Conservation (phyloP, 2,329 filamentous ascomycete species). For the Metarhizium sp. region DNA sequence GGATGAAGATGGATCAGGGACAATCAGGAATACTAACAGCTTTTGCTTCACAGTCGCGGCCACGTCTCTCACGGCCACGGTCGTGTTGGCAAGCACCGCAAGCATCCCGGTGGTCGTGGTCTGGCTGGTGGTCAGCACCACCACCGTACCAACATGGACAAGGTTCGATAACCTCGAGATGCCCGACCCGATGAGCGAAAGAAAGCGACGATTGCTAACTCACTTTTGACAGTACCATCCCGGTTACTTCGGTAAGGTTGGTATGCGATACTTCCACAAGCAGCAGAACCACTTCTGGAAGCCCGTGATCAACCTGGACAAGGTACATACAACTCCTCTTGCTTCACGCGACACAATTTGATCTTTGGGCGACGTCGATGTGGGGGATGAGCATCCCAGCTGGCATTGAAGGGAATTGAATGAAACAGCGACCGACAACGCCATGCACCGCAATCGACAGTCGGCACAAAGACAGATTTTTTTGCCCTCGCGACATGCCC, state of each 20-base stretch:
- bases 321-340: constrained; percentile 46
- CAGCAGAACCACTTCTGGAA: constrained; percentile 96
- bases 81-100: constrained; percentile 98
- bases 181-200: constrained; percentile 19
- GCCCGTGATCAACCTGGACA: constrained; percentile 97
- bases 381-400: background rate
- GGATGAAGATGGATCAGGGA: background rate
- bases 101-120: constrained; percentile 76
- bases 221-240: constrained; percentile 65
- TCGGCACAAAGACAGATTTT: background rate
- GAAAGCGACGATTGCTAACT: constrained; percentile 17
- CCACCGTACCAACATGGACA: constrained; percentile 50
- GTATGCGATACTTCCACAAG: constrained; percentile 96
- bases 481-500: background rate
- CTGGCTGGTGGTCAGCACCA: constrained; percentile 99
- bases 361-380: background rate
- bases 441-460: background rate
- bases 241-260: constrained; percentile 98
- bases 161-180: constrained; percentile 53
- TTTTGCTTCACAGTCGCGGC: constrained; percentile 61
- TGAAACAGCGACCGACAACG: background rate
- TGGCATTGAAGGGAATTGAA: background rate
- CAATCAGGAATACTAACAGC: constrained; percentile 10
- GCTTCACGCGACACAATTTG: background rate
- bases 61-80: constrained; percentile 98